Conservation (phyloP, 495 filamentous ascomycete species). For the Penicillium coprophilum region DNA sequence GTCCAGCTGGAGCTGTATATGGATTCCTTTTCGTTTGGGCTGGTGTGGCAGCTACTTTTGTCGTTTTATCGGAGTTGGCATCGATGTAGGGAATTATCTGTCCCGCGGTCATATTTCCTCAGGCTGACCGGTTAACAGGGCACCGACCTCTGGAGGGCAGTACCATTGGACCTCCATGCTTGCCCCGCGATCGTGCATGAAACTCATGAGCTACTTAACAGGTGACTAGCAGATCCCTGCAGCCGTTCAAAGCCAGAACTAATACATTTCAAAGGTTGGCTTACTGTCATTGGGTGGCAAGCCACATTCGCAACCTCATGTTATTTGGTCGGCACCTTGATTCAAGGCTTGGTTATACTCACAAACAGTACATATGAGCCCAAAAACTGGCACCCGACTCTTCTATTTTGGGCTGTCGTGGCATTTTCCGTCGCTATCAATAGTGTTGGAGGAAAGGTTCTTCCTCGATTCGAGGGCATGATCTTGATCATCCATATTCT, state of each 20-base stretch:
- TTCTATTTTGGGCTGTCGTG: conserved; percentile 44
- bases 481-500: conserved; percentile 51
- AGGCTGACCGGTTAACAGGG: conserved; percentile 26
- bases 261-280: conserved; percentile 36
- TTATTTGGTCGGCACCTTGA: conserved; percentile 43
- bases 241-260: not conserved
- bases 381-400: conserved; percentile 41
- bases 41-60: conserved; percentile 32
- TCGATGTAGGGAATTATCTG: conserved; percentile 34
- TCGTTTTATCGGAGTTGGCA: conserved; percentile 40
- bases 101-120: too few relatives aligned
- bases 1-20: conserved; percentile 53
- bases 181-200: conserved; percentile 37
- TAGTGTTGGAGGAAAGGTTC: conserved; percentile 34
- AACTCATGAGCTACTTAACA: conserved; percentile 49
- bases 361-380: conserved; percentile 36
- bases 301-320: conserved; percentile 39
- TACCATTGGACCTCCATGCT: conserved; percentile 56
- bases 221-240: conserved; percentile 25
- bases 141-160: conserved; percentile 51
- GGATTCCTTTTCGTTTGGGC: conserved; percentile 51
- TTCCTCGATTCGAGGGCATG: conserved; percentile 47
- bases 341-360: conserved; percentile 43
- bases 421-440: conserved; percentile 44
- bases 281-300: conserved; percentile 49